Conservation (phyloP, 2,329 filamentous ascomycete species). For the Colletotrichum camelliae region DNA sequence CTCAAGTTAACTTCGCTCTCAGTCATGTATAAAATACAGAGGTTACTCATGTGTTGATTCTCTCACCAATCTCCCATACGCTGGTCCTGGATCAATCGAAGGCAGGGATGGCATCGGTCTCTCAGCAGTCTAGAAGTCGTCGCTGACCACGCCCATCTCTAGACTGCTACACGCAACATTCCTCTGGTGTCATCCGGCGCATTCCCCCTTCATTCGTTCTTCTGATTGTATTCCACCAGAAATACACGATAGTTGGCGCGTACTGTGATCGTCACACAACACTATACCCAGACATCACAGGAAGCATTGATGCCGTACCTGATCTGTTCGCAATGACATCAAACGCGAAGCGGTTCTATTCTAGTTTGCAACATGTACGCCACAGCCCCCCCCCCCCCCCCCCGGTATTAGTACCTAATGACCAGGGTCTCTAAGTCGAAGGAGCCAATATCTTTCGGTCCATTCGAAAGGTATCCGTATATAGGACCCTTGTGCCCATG, state of each 20-base stretch:
- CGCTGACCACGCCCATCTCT: neutral
- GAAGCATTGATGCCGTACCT: neutral
- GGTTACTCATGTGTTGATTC: neutral
- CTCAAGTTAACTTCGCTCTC: accelerated
- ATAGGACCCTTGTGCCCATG: neutral
- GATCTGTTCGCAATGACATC: too few species aligned
- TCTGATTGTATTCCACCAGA: neutral
- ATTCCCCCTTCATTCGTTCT: neutral
- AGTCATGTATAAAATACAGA: neutral
- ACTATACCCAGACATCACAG: neutral
- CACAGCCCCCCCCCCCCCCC: too few species aligned
- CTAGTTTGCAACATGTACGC: too few species aligned
- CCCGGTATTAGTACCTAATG: neutral
- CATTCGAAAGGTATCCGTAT: accelerated
- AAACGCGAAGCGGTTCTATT: too few species aligned
- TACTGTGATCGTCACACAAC: accelerated
- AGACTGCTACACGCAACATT: neutral
- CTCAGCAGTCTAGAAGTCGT: neutral
- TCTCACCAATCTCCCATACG: accelerated
- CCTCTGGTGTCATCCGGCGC: neutral
- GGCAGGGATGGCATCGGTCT: accelerated
- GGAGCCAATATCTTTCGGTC: neutral
- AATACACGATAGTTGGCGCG: accelerated
- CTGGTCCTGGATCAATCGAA: neutral
- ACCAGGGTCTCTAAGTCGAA: neutral